Base-by-base conservation (phyloP, 2,329 filamentous ascomycete genomes). In the Penicillium psychrosexuale region DNA sequence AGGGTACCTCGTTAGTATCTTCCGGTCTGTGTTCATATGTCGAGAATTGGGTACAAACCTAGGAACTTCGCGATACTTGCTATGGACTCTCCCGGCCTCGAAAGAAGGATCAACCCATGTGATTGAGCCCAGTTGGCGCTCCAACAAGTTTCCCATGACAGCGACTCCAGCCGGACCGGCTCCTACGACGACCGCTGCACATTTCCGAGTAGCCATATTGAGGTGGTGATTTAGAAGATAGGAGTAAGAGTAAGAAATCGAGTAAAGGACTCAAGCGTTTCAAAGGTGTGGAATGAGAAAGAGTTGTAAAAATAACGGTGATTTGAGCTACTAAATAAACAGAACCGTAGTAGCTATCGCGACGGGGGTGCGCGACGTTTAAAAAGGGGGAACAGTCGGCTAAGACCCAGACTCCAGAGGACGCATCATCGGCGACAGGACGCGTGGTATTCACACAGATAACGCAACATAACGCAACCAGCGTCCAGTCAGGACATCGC, bases 51-150 rank as follows among this genome's bases (percentile, higher is more conserved):
- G 38, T 17, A 33, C 73, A 56, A 61, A 76, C 74, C 77, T 80
- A 15, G 84, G 84, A 19, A 86, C 84, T 64, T 85, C 83, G 45
- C 83, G 77, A 65, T 87, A 87, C 64, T 75, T 76, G 55, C 75
- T 73, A 60, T 80, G 74, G 31, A 84, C 72, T 39, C 81, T 73
- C 5, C 82, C 82, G 28, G 73, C 83, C 24, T 79, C 70, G 62
- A 86, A 85, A 2, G 68, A 65, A 33, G 82, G 77, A 63, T 86
- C 84, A 38, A 85, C 74, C 84, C 84, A 87, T 48, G 82, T 68
- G 46, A 86, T 77, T 13, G 77, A 78, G n/a, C 73, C 69, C 8
- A 78, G 71, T 44, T 78, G 75, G 31, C 78, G 76, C 63, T 86
- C 82, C 17, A 87, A 75, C 17, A 87, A 70, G 62, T 84, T 85